Percentiles rank a stretch among this genome's conserved stretches.
These are phyloP conservation scores for Saccharomyces eubayanus DNA, from an alignment of 805 yeast genomes.

Conservation along the genomic window DNA sequence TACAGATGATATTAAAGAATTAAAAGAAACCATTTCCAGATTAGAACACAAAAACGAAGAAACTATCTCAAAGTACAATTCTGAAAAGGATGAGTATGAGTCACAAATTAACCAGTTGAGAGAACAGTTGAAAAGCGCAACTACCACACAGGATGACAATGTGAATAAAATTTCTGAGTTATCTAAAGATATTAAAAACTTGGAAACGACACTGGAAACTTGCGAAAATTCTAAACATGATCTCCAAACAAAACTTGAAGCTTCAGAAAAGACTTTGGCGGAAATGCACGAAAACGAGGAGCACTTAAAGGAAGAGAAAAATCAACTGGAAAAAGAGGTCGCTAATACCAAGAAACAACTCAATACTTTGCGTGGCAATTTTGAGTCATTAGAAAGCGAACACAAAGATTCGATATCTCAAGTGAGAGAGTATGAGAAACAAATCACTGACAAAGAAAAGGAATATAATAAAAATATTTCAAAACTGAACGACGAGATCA, in stretches of 20 bases:
- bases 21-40: not conserved
- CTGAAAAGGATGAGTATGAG: not conserved
- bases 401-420: not conserved
- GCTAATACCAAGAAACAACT: not conserved
- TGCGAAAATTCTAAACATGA: constrained; percentile 1
- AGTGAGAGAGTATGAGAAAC: not conserved
- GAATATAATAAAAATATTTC: not conserved
- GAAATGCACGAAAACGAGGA: constrained; percentile 2
- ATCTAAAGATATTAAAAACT: not conserved
- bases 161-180: not conserved
- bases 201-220: not conserved
- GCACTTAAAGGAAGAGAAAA: not conserved
- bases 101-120: constrained; percentile 8
- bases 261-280: not conserved
- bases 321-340: not conserved
- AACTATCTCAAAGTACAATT: not conserved
- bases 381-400: not conserved
- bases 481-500: constrained; percentile 4
- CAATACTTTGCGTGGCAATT: not conserved
- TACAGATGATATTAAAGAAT: not conserved
- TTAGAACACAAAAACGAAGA: not conserved
- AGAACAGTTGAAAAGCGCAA: constrained; percentile 7
- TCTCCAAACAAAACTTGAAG: not conserved
- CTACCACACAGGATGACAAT: constrained; percentile 3
- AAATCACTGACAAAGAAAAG: not conserved